Base-by-base conservation (phyloP, 768 basidiomycete species). In the Gymnopilus dilepis region DNA sequence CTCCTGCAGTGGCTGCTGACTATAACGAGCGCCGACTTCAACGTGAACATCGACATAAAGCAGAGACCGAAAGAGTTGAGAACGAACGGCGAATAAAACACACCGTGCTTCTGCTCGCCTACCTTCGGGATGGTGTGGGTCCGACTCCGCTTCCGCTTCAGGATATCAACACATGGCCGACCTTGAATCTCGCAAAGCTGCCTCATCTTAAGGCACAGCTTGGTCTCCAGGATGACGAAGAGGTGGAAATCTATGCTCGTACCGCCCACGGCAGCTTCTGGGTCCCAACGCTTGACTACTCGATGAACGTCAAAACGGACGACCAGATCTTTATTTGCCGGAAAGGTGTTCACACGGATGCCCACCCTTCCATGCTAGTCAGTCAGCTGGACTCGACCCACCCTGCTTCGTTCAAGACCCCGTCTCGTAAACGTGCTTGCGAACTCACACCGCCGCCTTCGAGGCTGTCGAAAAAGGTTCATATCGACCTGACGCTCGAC, bases 251-350 rank as follows among this genome's bases (percentile, higher is more conserved):
- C 9, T 58, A 58, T 40, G 47, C 26, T 5, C 21, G 21, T 47
- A 47, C 11, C 45, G 8, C 21, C 45, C 45, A 47, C 26, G 21
- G 45, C 45, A 24, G 21, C 45, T 47, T 47, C 45, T 47, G 45
- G 45, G 19, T 47, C 45, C 45, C 45, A 47, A 31, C 30, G 4
- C 3, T 17, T 17, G 30, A 58, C 57, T 19, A 45, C 37, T 43
- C 47, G 12, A 58, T 58, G 57, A n/a, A 41, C 34, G 43, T 58
- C n/a, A 58, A 58, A 47, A 58, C 43, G 17, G 57, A 58, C 34
- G 42, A 33, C n/a, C 30, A 58, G 30, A 26, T 58, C 21, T 58
- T 45, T 58, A 26, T 58, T 47, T 34, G 57, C 13, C 45, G 45
- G 21, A 47, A 47, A 24, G 45, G 45, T 22, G 45, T 47, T 47